Base-by-base conservation (phyloP, 768 basidiomycete genomes). In the Antrodiella citrinella region DNA sequence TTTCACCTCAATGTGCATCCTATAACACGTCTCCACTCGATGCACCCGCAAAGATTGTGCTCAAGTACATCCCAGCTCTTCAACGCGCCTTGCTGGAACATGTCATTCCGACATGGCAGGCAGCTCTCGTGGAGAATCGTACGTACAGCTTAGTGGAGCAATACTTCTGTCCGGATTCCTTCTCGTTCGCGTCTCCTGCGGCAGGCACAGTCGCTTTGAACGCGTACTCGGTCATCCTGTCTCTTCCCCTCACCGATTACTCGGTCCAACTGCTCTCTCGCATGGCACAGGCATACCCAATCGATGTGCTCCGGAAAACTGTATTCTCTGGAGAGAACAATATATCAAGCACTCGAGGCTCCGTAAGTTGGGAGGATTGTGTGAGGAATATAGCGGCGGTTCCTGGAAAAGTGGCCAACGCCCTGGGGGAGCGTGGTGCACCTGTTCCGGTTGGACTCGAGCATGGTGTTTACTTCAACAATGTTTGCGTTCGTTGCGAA, bases 341-440 rank as follows among this genome's bases (percentile, higher is more conserved):
- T 35, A 35, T 35, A 7, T 7, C 30, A 35, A 7, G 7, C 30
- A 15, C 15, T 15, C 7, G 41, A n/a, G 41, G 41, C 9, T 43
- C 41, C 7, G 57, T 76, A 19, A 58, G 60, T 42, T 96, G 93
- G 93, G 86, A 89, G 55, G 85, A 91, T 56, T 80, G 75, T 55
- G 77, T 93, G 20, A 78, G 77, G 25, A 75, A 78, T 51, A 48
- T 83, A 2, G 71, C 82, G 45, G 72, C 78, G 13, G 66, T 94
- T 5, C 91, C 94, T 26, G 70, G 72, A n/a, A 91, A 82, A 64
- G 79, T 86, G 5, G 83, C 86, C 20, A 96, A 97, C 66, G 75
- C 77, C 2, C 63, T 82, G 26, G 76, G 70, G 23, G 70, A 68
- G 19, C 68, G 69, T 43, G 60, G 59, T 23, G n/a, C 19, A 18